These are phyloP conservation scores for Apostasia ramifera DNA, from an alignment of 106 monocot genomes.

Conservation along the genomic window DNA sequence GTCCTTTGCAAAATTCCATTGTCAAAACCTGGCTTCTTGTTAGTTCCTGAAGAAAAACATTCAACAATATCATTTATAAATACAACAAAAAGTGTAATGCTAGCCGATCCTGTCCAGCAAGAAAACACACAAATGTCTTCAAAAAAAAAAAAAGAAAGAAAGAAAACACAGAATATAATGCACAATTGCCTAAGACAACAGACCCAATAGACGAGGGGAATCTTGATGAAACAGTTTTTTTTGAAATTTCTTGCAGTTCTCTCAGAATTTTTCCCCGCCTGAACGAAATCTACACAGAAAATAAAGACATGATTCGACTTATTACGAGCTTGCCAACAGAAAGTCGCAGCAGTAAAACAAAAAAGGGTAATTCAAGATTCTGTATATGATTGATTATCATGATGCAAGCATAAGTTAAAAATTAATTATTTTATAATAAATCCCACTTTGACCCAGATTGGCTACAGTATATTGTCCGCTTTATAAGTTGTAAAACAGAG, in stretches of 20 bases:
- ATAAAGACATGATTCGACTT: background rate
- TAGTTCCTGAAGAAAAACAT: constrained; percentile 54
- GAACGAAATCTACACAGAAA: constrained; percentile 67
- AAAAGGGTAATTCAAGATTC: background rate
- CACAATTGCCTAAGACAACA: background rate
- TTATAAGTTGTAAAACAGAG: too few species aligned
- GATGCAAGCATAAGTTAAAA: too few species aligned
- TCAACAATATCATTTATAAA: constrained; percentile 7
- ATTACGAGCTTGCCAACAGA: background rate
- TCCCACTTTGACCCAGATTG: too few species aligned
- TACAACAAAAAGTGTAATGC: background rate
- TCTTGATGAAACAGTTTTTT: constrained; percentile 46
- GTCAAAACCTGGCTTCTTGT: constrained; percentile 80
- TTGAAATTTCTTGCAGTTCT: constrained; percentile 75
- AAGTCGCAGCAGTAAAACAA: background rate
- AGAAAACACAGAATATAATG: background rate
- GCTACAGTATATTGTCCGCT: too few species aligned
- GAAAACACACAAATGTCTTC: background rate
- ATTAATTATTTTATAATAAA: too few species aligned
- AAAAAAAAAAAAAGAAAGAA: background rate
- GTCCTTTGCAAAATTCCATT: constrained; percentile 89
- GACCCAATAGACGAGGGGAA: constrained; percentile 82
- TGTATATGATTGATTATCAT: background rate
- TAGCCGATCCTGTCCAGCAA: background rate
- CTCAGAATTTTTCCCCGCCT: constrained; percentile 91